These are phyloP conservation scores for Plasmodium sp. DNA, from an alignment of 169 alveolate species.

Conservation along the genomic window DNA sequence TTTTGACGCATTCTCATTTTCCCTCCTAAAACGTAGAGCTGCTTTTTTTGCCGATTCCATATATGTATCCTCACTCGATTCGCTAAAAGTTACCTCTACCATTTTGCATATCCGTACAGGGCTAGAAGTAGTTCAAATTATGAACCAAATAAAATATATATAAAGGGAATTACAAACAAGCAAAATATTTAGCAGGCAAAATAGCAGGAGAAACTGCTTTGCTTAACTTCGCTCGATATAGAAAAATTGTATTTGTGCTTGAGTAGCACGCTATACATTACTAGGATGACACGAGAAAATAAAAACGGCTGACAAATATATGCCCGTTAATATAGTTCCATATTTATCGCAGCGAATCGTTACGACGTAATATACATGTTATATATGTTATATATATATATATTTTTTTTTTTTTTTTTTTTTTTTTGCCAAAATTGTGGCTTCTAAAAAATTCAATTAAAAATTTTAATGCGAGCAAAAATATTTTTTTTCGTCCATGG, in stretches of 20 bases:
- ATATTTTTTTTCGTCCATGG: not conserved
- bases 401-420: not conserved
- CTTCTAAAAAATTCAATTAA: not conserved
- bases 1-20: not conserved
- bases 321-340: not conserved
- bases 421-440: not conserved
- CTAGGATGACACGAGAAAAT: not conserved
- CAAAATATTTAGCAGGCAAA: not conserved
- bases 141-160: not conserved
- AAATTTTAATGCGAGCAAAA: not conserved
- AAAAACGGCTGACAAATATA: not conserved
- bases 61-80: not conserved
- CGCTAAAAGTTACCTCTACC: not conserved
- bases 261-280: not conserved
- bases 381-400: not conserved
- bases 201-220: not conserved
- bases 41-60: not conserved
- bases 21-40: not conserved
- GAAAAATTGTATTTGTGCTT: not conserved
- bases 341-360: not conserved
- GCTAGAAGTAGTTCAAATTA: not conserved
- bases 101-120: not conserved
- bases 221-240: not conserved
- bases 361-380: not conserved
- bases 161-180: not conserved